A percentile compares a stretch with the other conserved stretches of the same genome.
These are phyloP conservation scores for Naganishia vaughanmartiniae DNA, from an alignment of 768 basidiomycete species.

Conservation along the genomic window DNA sequence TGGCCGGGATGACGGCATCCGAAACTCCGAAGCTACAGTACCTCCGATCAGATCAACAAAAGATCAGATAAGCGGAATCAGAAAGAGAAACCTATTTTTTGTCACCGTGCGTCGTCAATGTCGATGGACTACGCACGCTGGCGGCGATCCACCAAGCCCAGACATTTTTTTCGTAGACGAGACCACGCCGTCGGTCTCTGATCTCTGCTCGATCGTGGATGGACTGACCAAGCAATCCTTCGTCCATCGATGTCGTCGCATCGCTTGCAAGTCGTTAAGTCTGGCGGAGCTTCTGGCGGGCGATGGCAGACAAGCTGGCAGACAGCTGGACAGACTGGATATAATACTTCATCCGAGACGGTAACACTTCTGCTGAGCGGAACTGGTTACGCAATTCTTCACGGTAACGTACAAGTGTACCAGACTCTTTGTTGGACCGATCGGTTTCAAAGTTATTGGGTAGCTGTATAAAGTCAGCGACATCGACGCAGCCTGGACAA, in stretches of 20 bases:
- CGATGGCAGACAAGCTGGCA: too few species aligned
- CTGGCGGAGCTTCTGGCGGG: too few species aligned
- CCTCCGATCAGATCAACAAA: background rate
- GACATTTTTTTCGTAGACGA: background rate
- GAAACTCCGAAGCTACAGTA: background rate
- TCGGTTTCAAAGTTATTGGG: too few species aligned
- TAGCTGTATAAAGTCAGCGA: too few species aligned
- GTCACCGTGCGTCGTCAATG: background rate
- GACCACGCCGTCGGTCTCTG: background rate
- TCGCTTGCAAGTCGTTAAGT: background rate
- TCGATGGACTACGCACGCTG: background rate
- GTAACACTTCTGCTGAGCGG: background rate
- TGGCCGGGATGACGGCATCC: background rate
- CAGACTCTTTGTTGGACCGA: too few species aligned
- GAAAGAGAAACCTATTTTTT: background rate
- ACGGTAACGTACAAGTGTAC: too few species aligned
- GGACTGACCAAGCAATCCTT: background rate
- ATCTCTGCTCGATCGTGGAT: conserved; percentile 2
- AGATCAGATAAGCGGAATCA: conserved; percentile 1
- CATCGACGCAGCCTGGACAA: too few species aligned
- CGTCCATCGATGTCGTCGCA: background rate
- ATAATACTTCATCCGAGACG: background rate
- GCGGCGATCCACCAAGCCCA: background rate
- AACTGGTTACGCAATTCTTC: background rate
- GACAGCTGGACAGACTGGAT: background rate